Conservation (phyloP, 2,329 filamentous ascomycete species). For the Juglanconis sp. region DNA sequence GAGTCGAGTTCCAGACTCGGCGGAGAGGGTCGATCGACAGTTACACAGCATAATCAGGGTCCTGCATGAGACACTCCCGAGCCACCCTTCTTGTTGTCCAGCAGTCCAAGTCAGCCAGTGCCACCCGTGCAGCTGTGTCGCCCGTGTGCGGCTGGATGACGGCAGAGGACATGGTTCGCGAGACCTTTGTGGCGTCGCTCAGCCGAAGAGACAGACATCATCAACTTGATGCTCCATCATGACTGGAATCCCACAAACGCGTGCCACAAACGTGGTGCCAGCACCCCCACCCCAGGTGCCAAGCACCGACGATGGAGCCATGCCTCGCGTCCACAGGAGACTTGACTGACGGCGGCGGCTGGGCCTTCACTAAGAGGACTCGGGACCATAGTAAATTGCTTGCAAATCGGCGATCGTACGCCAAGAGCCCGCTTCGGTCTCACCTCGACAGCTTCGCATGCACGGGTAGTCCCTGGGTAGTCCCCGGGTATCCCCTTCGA, state of each 20-base stretch:
- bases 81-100: too few species aligned
- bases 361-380: too few species aligned
- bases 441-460: neutral
- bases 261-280: too few species aligned
- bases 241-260: neutral
- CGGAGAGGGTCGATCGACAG: neutral
- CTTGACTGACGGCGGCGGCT: too few species aligned
- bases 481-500: neutral
- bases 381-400: neutral
- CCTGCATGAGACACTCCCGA: too few species aligned
- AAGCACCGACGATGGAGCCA: neutral
- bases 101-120: too few species aligned
- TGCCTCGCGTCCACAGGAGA: neutral
- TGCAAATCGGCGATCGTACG: conserved; percentile 7
- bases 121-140: too few species aligned
- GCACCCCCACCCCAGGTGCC: too few species aligned
- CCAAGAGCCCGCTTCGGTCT: neutral
- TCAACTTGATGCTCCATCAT: neutral
- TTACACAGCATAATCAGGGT: too few species aligned
- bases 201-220: neutral
- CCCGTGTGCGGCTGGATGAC: neutral
- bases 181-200: neutral
- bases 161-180: neutral
- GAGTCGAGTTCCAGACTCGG: neutral
- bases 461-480: neutral